Percentiles rank a stretch among this genome's conserved stretches.
phyloP scores from a whole-genome alignment of 768 basidiomycete species.

The Saitozyma podzolica region DNA sequence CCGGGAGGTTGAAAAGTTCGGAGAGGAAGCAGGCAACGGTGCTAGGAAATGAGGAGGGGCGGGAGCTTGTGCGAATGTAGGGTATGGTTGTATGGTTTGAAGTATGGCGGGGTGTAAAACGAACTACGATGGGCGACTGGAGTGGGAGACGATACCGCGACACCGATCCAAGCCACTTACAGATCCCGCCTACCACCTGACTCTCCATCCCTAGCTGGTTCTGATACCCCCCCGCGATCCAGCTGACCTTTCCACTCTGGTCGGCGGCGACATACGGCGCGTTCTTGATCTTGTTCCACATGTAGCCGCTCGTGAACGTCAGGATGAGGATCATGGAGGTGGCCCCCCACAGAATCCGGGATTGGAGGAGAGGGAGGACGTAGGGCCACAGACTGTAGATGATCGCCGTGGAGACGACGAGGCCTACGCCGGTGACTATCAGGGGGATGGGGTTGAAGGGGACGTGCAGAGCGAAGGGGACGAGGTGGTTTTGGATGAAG shows the following conservation, averaged over 20 bases:
- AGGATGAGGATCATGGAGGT: constrained; percentile 65
- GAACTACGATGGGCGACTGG: too few relatives aligned
- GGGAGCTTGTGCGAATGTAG: too few relatives aligned
- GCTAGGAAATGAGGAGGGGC: too few relatives aligned
- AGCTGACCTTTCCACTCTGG: constrained; percentile 59
- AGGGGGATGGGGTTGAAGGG: constrained; percentile 62
- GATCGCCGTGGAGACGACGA: constrained; percentile 53
- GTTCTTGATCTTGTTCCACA: constrained; percentile 91
- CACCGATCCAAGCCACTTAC: constrained; percentile 59
- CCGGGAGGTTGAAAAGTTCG: background rate
- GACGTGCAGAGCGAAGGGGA: constrained; percentile 72
- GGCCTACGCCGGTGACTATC: constrained; percentile 58
- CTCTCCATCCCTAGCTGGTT: constrained; percentile 92
- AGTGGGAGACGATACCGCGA: background rate
- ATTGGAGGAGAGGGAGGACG: constrained; percentile 45
- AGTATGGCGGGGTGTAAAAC: too few relatives aligned
- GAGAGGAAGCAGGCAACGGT: too few relatives aligned
- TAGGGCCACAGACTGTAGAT: constrained; percentile 54
- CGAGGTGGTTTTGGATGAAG: constrained; percentile 70
- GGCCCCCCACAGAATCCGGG: constrained; percentile 52
- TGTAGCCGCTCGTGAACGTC: constrained; percentile 88
- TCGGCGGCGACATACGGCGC: constrained; percentile 66
- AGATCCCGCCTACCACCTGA: constrained; percentile 78
- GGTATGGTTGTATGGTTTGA: too few relatives aligned
- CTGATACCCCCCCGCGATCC: constrained; percentile 85